phyloP scores from a whole-genome alignment of 805 yeast species.

The Wickerhamomyces xylosicus region DNA sequence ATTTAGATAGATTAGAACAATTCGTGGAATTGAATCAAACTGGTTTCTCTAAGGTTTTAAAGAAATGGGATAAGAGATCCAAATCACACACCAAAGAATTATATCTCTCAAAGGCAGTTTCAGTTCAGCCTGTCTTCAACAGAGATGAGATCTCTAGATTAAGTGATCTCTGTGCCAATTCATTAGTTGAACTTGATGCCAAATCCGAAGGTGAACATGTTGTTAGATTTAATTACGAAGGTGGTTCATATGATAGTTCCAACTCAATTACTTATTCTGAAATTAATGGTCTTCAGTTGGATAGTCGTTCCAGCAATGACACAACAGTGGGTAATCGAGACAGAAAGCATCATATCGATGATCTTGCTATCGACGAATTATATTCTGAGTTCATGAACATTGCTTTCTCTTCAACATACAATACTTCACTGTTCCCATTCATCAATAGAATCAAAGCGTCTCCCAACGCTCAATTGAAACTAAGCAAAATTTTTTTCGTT shows the following conservation, averaged over 20 bases:
- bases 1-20: conserved; percentile 80
- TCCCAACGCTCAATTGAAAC: conserved; percentile 29
- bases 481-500: conserved; percentile 66
- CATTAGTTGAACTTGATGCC: conserved; percentile 67
- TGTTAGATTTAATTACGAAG: conserved; percentile 17
- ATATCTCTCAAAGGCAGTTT: conserved; percentile 84
- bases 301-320: neutral
- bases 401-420: conserved; percentile 26
- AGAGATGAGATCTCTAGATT: conserved; percentile 76
- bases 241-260: conserved; percentile 4
- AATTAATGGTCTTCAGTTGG: conserved; percentile 14
- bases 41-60: conserved; percentile 90
- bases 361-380: conserved; percentile 53
- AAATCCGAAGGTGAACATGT: conserved; percentile 41
- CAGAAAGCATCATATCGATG: conserved; percentile 16
- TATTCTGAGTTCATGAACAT: conserved; percentile 59
- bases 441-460: conserved; percentile 30
- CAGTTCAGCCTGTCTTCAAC: conserved; percentile 94
- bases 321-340: neutral
- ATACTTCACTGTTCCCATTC: conserved; percentile 33
- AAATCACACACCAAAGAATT: conserved; percentile 91
- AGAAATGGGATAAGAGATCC: conserved; percentile 97
- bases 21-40: conserved; percentile 91
- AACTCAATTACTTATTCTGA: conserved; percentile 11
- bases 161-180: conserved; percentile 62